Percentiles rank a stretch among this genome's conserved stretches.
Evolutionary conservation across 176 grass and related monocot genomes (phyloP).

Genomic region (Musa itinerans): DNA sequence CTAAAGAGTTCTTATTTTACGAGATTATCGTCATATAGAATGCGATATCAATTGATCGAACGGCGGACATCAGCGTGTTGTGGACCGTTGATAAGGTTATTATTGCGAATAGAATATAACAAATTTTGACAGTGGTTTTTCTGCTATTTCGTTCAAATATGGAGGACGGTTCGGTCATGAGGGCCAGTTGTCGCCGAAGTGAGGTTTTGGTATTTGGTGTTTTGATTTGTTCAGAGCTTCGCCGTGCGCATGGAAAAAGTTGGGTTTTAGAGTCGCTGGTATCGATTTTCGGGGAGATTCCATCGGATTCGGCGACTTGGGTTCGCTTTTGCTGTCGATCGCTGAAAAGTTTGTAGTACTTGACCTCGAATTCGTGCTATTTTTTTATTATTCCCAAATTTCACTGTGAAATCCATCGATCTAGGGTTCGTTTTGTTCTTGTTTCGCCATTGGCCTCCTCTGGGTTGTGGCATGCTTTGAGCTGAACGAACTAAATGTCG

Average conservation of each 20-base stretch:
- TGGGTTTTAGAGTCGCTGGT: constrained; percentile 4
- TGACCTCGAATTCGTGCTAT: neutral
- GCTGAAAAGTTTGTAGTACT: constrained; percentile 1
- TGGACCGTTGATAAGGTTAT: neutral
- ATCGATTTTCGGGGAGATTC: constrained; percentile 10
- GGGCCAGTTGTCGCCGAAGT: neutral
- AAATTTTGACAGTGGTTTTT: neutral
- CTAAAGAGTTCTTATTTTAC: neutral
- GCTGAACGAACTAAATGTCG: constrained; percentile 1
- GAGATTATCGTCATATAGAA: neutral
- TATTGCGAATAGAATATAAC: neutral
- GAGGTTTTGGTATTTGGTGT: neutral
- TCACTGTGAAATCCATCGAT: neutral
- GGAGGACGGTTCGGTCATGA: neutral
- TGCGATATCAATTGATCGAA: neutral
- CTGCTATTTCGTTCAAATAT: neutral
- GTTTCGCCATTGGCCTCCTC: neutral
- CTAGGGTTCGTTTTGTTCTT: neutral
- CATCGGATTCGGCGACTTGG: constrained; percentile 8
- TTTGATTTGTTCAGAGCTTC: constrained; percentile 9
- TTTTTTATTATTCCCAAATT: neutral
- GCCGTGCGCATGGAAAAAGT: constrained; percentile 2
- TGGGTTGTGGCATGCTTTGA: neutral
- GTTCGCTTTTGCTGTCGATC: constrained; percentile 7
- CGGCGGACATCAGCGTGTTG: neutral